Evolutionary conservation across 768 basidiomycete species (phyloP), one percentile per base, ranked within the genome.

Genomic region (Crassisporium funariophilum): DNA sequence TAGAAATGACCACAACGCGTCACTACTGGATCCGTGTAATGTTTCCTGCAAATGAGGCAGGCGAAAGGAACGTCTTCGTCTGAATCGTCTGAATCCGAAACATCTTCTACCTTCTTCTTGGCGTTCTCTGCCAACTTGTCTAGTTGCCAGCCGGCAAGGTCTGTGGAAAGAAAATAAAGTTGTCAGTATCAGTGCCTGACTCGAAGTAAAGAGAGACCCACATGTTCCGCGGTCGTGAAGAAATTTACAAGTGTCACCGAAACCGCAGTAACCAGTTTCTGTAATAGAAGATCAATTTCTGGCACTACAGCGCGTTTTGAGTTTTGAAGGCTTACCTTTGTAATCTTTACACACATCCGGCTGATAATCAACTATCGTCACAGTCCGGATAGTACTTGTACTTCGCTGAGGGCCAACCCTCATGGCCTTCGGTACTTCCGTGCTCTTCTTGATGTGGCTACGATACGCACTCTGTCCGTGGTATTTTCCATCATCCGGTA

Each of bases 291-390:
- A 41, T 50, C 29, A 47, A 11, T 23, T 17, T 8, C 36, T 41
- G 37, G 39, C 44, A 46, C 6, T 37, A 22, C 37, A 45, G 49
- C 36, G 35, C 20, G 20, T 44, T 23, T 37, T n/a, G n/a, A 25
- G 39, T 29, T 12, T 21, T 7, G 37, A 3, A 49, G 16, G 77
- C 85, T 46, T 52, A 91, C 93, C 93, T 83, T 97, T 98, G 70
- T 99, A 99, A 68, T 98, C 95, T 68, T 99, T 99, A 71, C 95
- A 99, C 13, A 99, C 95, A 61, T 98, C 95, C 2, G 95, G 95
- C 66, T 99, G 95, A 69, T 98, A 99, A 74, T 99, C 95, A 36
- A 91, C 79, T 47, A 98, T 86, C 3, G 95, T 98, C 36, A 95
- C 95, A 2, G 91, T 95, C 46, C 93, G 81, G 56, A 99, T 92